Percentiles rank a stretch among this genome's conserved stretches.
Conservation (phyloP, 352 stramenopile genomes). For the Pythium biforme region DNA sequence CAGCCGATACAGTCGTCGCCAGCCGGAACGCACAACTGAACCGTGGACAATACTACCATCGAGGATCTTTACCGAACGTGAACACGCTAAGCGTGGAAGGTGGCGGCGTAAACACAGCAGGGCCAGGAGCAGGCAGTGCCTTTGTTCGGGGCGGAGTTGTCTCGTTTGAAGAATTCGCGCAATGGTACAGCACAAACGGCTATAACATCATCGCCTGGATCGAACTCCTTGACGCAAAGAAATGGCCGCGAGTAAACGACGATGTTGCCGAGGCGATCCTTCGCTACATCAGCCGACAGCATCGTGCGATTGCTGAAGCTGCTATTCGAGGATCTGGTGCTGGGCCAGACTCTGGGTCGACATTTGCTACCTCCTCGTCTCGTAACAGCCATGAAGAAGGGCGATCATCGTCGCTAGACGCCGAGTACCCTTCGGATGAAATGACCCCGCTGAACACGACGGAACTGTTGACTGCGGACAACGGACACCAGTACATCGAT, state of each 20-base stretch:
- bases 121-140: slow-evolving; percentile 58
- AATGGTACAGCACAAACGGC: slow-evolving; percentile 83
- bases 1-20: slow-evolving; percentile 36
- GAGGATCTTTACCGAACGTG: slow-evolving; percentile 64
- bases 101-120: slow-evolving; percentile 47
- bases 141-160: slow-evolving; percentile 77
- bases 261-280: slow-evolving; percentile 72
- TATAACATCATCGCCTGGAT: slow-evolving; percentile 87
- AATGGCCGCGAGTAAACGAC: slow-evolving; percentile 71
- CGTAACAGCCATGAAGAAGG: slow-evolving; percentile 49
- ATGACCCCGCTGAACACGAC: slow-evolving; percentile 41
- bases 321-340: slow-evolving; percentile 25
- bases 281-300: slow-evolving; percentile 70
- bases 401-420: slow-evolving; percentile 40
- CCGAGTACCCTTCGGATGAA: slow-evolving; percentile 37
- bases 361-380: slow-evolving; percentile 65
- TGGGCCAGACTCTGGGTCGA: slow-evolving; percentile 52
- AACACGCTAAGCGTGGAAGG: slow-evolving; percentile 55
- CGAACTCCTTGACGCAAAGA: slow-evolving; percentile 80
- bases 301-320: slow-evolving; percentile 45
- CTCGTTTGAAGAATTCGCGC: slow-evolving; percentile 82
- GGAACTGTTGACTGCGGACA: slow-evolving; percentile 38
- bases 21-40: slow-evolving; percentile 32
- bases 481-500: slow-evolving; percentile 25
- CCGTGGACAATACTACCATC: slow-evolving; percentile 59